A percentile compares a stretch with the other conserved stretches of the same genome.
Conservation (phyloP, 306 rosid species). For the Castanospermum australe region DNA sequence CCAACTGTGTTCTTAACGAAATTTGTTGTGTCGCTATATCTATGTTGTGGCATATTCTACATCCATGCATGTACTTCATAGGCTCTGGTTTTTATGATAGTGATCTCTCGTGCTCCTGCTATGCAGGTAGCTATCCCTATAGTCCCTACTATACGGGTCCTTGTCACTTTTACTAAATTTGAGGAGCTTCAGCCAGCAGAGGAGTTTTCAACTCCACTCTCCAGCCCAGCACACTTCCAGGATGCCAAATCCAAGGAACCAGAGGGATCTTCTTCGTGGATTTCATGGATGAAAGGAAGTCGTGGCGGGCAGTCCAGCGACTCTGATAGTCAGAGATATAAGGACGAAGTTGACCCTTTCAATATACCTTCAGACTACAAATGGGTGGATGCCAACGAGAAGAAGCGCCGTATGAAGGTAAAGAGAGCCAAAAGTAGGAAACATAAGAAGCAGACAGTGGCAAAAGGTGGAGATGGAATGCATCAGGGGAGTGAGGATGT, state of each 20-base stretch:
- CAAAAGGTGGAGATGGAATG: conserved; percentile 61
- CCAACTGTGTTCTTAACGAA: neutral
- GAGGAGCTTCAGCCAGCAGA: conserved; percentile 94
- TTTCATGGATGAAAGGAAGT: conserved; percentile 93
- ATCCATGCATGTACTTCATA: conserved; percentile 19
- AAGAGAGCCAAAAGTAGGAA: conserved; percentile 89
- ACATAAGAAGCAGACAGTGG: conserved; percentile 60
- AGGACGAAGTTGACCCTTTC: conserved; percentile 90
- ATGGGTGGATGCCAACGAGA: conserved; percentile 97
- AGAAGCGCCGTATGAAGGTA: conserved; percentile 88
- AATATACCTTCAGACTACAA: conserved; percentile 86
- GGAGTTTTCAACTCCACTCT: conserved; percentile 96
- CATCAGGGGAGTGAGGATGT: conserved; percentile 56
- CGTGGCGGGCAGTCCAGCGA: conserved; percentile 74
- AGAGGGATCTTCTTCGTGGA: conserved; percentile 89
- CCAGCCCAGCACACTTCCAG: conserved; percentile 95
- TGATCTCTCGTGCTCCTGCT: conserved; percentile 10
- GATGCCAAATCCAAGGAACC: conserved; percentile 90
- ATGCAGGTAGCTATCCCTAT: conserved; percentile 93
- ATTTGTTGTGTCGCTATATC: neutral
- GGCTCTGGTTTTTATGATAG: neutral
- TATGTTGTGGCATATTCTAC: conserved; percentile 11
- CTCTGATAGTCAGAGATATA: conserved; percentile 75
- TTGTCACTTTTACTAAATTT: conserved; percentile 89
- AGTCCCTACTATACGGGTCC: conserved; percentile 91